Conservation (phyloP, 768 basidiomycete species). For the Kwoniella shandongensis region DNA sequence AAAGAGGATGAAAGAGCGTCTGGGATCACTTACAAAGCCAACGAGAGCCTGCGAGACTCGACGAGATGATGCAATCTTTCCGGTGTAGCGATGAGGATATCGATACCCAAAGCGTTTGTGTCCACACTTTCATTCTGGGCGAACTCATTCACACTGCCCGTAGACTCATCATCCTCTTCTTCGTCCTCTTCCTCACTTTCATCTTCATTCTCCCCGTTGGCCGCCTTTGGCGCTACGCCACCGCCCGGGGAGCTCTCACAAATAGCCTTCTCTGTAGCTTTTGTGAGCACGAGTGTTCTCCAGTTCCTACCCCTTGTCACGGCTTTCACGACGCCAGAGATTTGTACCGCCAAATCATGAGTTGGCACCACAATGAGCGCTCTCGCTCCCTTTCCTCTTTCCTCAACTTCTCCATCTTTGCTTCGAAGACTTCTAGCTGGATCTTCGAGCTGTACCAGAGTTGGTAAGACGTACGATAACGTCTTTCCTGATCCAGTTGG, state of each 20-base stretch:
- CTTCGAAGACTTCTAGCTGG: conserved; percentile 47
- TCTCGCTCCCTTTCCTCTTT: conserved; percentile 63
- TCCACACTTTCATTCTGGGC: background rate
- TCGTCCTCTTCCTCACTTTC: conserved; percentile 60
- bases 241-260: conserved; percentile 36
- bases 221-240: background rate
- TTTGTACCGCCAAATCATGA: conserved; percentile 92
- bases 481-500: conserved; percentile 99
- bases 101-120: conserved; percentile 56
- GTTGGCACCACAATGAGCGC: conserved; percentile 87
- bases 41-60: conserved; percentile 59
- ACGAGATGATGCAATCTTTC: conserved; percentile 80
- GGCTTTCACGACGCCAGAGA: conserved; percentile 85
- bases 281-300: conserved; percentile 78
- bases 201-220: conserved; percentile 57
- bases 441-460: conserved; percentile 58
- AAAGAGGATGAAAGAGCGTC: background rate
- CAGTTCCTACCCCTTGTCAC: conserved; percentile 65
- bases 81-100: conserved; percentile 90
- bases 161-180: conserved; percentile 10
- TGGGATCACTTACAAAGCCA: conserved; percentile 36
- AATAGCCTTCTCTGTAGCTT: conserved; percentile 81
- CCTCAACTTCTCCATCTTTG: conserved; percentile 5
- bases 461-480: conserved; percentile 81
- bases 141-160: conserved; percentile 21